A percentile compares a stretch with the other conserved stretches of the same genome.
Conservation (phyloP, 164 flowering plant species). For the Kingdonia uniflora region DNA sequence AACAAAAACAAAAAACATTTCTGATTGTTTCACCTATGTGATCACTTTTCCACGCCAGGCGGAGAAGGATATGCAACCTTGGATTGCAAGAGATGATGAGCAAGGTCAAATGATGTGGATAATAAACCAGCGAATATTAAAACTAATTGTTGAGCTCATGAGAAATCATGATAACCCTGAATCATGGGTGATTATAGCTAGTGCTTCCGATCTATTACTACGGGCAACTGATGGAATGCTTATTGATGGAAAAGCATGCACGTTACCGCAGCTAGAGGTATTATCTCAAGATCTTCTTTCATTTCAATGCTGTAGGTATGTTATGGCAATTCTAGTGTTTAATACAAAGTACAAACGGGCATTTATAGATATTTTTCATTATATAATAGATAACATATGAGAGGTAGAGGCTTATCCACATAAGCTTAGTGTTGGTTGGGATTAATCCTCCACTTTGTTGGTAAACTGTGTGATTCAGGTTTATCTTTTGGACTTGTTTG, state of each 20-base stretch:
- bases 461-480: too few relatives aligned
- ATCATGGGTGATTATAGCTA: slow-evolving; percentile 69
- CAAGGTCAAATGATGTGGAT: slow-evolving; percentile 91
- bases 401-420: too few relatives aligned
- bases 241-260: slow-evolving; percentile 97
- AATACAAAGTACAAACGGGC: too few relatives aligned
- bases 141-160: slow-evolving; percentile 78
- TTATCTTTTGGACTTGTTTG: too few relatives aligned
- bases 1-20: too few relatives aligned
- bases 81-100: slow-evolving; percentile 92
- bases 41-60: slow-evolving; percentile 48
- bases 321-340: too few relatives aligned
- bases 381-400: too few relatives aligned
- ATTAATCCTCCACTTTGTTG: too few relatives aligned
- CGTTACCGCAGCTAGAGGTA: slow-evolving; percentile 94
- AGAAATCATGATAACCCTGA: slow-evolving; percentile 81
- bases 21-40: slow-evolving; percentile 7
- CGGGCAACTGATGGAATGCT: slow-evolving; percentile 98
- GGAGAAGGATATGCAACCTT: slow-evolving; percentile 87
- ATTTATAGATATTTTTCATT: too few relatives aligned
- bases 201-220: slow-evolving; percentile 84
- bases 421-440: too few relatives aligned
- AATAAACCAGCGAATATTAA: slow-evolving; percentile 81
- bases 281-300: slow-evolving; percentile 12
- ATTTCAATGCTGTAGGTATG: background rate